Evolutionary conservation across 2,329 filamentous ascomycete species (phyloP).

Genomic region (Talaromyces sp.): DNA sequence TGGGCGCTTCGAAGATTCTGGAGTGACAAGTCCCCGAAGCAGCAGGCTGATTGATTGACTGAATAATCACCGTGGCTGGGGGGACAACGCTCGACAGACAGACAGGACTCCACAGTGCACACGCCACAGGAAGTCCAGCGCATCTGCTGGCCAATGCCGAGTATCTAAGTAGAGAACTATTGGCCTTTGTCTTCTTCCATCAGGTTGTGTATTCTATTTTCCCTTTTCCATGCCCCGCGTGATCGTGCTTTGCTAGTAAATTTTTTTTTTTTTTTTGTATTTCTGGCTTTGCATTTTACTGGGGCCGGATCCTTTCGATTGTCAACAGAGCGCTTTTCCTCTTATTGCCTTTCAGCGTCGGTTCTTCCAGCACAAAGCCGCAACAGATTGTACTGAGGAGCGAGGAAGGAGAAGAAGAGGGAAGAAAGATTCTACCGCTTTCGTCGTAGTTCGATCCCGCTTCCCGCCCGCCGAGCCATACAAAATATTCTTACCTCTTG

Average conservation of each 20-base stretch:
- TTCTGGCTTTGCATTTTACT: not conserved
- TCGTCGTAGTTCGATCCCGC: conserved; percentile 36
- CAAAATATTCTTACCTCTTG: not conserved
- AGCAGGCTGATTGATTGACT: conserved; percentile 1
- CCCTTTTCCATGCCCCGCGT: conserved; percentile 17
- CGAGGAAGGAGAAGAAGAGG: conserved; percentile 2
- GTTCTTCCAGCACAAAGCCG: not conserved
- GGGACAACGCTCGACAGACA: not conserved
- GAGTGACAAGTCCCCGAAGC: not conserved
- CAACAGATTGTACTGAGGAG: not conserved
- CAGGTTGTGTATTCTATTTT: conserved; percentile 7
- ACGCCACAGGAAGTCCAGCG: conserved; percentile 11
- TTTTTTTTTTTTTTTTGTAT: too few relatives aligned
- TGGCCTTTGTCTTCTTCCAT: conserved; percentile 4
- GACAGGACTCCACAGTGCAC: conserved; percentile 12
- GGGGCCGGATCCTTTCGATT: not conserved
- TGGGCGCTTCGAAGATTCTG: not conserved
- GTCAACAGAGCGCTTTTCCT: not conserved
- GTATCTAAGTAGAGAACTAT: not conserved
- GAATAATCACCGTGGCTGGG: conserved; percentile 12
- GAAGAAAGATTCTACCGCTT: conserved; percentile 34
- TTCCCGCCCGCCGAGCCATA: conserved; percentile 22
- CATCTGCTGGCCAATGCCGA: conserved; percentile 2
- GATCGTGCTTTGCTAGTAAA: conserved; percentile 11
- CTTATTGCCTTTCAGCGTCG: not conserved